Percentiles rank a stretch among this genome's conserved stretches.
Evolutionary conservation across 148 eudicot species (phyloP).

Genomic region (Pharnaceum exiguum): DNA sequence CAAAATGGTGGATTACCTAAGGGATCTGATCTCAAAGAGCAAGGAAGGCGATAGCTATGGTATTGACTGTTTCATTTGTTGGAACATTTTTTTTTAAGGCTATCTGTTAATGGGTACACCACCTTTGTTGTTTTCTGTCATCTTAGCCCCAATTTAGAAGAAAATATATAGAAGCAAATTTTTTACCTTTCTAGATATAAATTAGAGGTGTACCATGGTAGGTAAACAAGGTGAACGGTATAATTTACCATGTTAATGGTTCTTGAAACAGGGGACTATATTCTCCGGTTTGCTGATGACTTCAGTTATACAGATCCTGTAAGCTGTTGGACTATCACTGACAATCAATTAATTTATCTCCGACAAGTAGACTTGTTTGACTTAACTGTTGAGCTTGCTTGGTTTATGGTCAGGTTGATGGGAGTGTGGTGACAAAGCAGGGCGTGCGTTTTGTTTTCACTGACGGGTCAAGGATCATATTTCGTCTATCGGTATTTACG

Average conservation of each 20-base stretch:
- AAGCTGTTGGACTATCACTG: slow-evolving; percentile 28
- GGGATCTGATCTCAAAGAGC: slow-evolving; percentile 76
- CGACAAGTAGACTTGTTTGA: background rate
- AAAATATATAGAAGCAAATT: no score
- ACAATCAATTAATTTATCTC: background rate
- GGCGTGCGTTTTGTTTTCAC: slow-evolving; percentile 91
- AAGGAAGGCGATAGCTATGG: slow-evolving; percentile 82
- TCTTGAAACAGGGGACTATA: slow-evolving; percentile 56
- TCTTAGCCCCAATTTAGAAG: no score
- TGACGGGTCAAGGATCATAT: slow-evolving; percentile 95
- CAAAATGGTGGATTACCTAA: slow-evolving; percentile 77
- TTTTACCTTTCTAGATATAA: no score
- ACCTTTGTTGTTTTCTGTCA: no score
- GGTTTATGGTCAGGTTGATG: slow-evolving; percentile 58
- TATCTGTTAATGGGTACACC: slow-evolving; percentile 11
- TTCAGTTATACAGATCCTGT: slow-evolving; percentile 90
- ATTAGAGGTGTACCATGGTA: no score
- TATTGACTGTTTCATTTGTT: slow-evolving; percentile 20
- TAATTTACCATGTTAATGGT: no score
- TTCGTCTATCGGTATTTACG: slow-evolving; percentile 72
- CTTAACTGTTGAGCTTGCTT: background rate
- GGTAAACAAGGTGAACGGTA: no score
- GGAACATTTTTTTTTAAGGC: background rate
- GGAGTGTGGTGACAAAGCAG: slow-evolving; percentile 87
- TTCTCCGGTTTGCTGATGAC: slow-evolving; percentile 84